Conservation (phyloP, 2,329 filamentous ascomycete genomes). For the Botrytis pseudocinerea region DNA sequence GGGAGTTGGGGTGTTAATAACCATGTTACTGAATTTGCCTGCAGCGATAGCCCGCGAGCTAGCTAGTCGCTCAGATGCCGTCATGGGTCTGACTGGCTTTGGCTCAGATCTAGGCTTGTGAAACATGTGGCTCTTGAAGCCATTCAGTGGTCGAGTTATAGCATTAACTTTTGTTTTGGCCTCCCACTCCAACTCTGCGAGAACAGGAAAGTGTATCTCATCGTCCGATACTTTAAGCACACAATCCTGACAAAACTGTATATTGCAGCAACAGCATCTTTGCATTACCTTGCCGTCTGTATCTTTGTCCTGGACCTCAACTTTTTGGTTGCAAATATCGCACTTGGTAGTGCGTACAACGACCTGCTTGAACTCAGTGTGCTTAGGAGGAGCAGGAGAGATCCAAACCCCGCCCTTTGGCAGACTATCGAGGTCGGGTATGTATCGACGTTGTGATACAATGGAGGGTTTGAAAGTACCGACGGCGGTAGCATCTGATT, state of each 20-base stretch:
- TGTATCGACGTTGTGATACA: not conserved
- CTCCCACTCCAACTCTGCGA: slow-evolving; percentile 4
- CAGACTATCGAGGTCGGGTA: not conserved
- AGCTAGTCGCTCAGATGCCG: not conserved
- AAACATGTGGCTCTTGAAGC: slow-evolving; percentile 1
- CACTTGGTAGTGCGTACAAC: slow-evolving; percentile 19
- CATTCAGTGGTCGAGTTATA: not conserved
- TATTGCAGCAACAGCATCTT: slow-evolving; percentile 3
- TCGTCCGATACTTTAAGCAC: not conserved
- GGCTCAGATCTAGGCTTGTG: not conserved
- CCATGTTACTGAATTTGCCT: not conserved
- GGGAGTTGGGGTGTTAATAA: not conserved
- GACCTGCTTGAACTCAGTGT: not conserved
- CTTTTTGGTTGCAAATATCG: slow-evolving; percentile 9
- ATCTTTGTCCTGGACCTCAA: not conserved
- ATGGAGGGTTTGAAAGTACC: not conserved
- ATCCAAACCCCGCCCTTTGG: slow-evolving; percentile 8
- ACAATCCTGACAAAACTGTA: slow-evolving; percentile 3
- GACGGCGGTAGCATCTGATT: not conserved
- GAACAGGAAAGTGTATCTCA: not conserved
- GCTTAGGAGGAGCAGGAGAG: slow-evolving; percentile 6
- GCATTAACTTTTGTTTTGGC: slow-evolving; percentile 7
- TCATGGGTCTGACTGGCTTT: not conserved
- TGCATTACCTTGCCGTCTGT: not conserved
- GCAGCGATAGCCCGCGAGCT: not conserved